Evolutionary conservation across 2,329 filamentous ascomycete species (phyloP), one percentile per base, ranked within the genome.

Genomic region (Macrophomina tecta): DNA sequence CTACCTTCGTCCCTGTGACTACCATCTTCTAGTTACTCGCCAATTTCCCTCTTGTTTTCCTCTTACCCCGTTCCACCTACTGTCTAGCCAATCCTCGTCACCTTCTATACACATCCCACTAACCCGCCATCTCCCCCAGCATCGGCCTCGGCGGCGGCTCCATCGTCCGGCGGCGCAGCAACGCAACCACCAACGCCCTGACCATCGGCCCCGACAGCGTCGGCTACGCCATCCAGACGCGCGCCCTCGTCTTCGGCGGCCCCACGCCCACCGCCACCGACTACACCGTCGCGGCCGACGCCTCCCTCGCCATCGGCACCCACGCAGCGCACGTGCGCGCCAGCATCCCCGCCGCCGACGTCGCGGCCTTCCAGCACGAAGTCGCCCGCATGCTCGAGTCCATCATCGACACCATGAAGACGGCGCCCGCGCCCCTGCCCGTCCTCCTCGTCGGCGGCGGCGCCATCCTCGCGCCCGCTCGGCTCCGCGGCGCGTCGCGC

Each of bases 371-470:
- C 7, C 76, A 79, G 11, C 30, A 16, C 11, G 34, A 18, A 63
- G 82, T 86, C 16, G 82, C 82, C 67, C 76, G 69, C 6, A 80
- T 84, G 67, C 73, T 89, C 0, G 85, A 87, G 71, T 73, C 76
- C 9, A 81, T 83, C 0, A 81, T 89, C 18, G 86, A 88, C 61
- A 77, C 81, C 42, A 86, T 87, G 78, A 88, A 87, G 71, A 82
- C 86, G 0, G 86, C 83, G 3, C 80, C 85, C 3, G 82, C 82
- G 0, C 81, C 82, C 0, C 79, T 86, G 0, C 82, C 81, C 28
- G 81, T 87, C 0, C 77, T 88, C 1, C 79, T 89, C 0, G 86
- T 88, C 0, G 87, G 86, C 1, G 87, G 87, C 5, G 86, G 87
- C 4, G 82, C 84, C 0, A 79, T 88, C 0, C 73, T 88, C 1